Evolutionary conservation across 331 rosid genomes (phyloP).

Genomic region (Prunus yedoensis): DNA sequence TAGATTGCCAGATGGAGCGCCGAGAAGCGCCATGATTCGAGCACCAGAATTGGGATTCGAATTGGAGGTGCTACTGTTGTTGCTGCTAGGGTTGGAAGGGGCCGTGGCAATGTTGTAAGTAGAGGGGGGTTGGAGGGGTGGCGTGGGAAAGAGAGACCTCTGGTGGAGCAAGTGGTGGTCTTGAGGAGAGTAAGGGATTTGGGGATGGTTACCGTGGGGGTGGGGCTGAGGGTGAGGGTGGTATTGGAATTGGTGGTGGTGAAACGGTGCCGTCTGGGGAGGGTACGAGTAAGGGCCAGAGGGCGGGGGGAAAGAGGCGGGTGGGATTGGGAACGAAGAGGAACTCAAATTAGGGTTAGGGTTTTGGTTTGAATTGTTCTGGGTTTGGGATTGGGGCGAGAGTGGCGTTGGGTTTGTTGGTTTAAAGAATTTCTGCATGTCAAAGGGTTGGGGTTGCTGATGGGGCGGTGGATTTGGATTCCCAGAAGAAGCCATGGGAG

Average conservation of each 20-base stretch:
- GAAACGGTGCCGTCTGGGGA: conserved; percentile 52
- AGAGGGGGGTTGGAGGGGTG: conserved; percentile 66
- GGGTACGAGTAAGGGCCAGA: conserved; percentile 60
- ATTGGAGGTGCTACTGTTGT: conserved; percentile 25
- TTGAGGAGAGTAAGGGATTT: conserved; percentile 29
- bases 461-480: conserved; percentile 54
- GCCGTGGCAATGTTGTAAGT: conserved; percentile 39
- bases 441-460: conserved; percentile 42
- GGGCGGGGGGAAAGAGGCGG: conserved; percentile 68
- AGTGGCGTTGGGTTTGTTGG: conserved; percentile 44
- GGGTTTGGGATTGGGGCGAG: background rate
- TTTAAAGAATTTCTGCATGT: conserved; percentile 71
- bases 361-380: conserved; percentile 22
- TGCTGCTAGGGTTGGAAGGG: conserved; percentile 29
- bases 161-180: conserved; percentile 47
- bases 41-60: conserved; percentile 75
- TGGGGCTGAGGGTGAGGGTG: conserved; percentile 29
- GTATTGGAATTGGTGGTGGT: conserved; percentile 50
- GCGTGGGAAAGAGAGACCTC: conserved; percentile 67
- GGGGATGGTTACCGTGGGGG: conserved; percentile 28
- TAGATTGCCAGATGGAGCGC: conserved; percentile 39
- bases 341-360: conserved; percentile 36
- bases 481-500: conserved; percentile 70
- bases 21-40: conserved; percentile 76
- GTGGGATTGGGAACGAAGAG: conserved; percentile 54